These are phyloP conservation scores for Rhodosporidiobolus odoratus DNA, from an alignment of 768 basidiomycete genomes.

Conservation along the genomic window DNA sequence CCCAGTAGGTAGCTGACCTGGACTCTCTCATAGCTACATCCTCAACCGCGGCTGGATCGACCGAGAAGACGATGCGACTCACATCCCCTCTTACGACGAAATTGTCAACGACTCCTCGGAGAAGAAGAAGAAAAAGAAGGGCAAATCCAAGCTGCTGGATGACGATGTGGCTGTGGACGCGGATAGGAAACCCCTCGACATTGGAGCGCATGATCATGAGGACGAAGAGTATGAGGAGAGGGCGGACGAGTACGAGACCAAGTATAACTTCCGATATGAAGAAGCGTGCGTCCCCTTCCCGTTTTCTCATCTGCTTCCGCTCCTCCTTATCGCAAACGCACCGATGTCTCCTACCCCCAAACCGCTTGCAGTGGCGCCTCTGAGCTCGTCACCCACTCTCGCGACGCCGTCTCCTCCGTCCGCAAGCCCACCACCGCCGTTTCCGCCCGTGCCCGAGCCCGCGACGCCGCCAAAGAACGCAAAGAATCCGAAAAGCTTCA, in stretches of 20 bases:
- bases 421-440: constrained; percentile 53
- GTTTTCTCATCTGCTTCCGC: not conserved
- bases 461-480: constrained; percentile 67
- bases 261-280: constrained; percentile 96
- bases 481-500: constrained; percentile 70
- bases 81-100: constrained; percentile 79
- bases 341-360: constrained; percentile 6
- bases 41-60: constrained; percentile 98
- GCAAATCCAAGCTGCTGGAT: constrained; percentile 39
- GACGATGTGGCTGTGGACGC: constrained; percentile 43
- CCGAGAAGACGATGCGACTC: constrained; percentile 51
- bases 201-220: constrained; percentile 48
- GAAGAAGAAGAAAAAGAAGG: constrained; percentile 34
- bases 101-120: constrained; percentile 51
- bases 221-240: constrained; percentile 63
- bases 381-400: constrained; percentile 68
- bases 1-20: not conserved
- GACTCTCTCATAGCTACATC: constrained; percentile 64
- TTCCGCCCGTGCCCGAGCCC: constrained; percentile 74
- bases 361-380: constrained; percentile 56
- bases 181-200: constrained; percentile 30
- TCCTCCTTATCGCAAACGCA: constrained; percentile 12
- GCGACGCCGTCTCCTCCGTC: constrained; percentile 52
- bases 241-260: constrained; percentile 85
- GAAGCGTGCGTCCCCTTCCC: constrained; percentile 65